Evolutionary conservation across 805 yeast genomes (phyloP).

Genomic region (Candida qinlingensis): DNA sequence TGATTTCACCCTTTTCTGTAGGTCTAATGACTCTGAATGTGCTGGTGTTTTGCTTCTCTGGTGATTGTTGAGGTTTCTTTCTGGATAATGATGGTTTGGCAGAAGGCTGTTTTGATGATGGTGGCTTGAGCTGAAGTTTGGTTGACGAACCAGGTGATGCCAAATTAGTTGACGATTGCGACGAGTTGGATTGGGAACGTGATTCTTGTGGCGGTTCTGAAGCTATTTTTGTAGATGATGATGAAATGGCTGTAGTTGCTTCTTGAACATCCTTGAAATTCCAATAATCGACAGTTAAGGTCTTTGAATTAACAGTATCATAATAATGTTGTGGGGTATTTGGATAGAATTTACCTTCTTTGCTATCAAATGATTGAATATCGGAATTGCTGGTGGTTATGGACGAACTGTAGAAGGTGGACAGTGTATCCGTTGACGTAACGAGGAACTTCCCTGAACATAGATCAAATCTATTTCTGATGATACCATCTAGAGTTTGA

Average conservation of each 20-base stretch:
- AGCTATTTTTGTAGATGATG: background rate
- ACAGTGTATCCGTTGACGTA: constrained; percentile 29
- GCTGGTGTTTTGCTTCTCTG: constrained; percentile 22
- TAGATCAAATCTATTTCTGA: constrained; percentile 30
- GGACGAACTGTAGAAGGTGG: constrained; percentile 35
- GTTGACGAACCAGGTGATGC: background rate
- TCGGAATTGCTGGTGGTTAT: constrained; percentile 39
- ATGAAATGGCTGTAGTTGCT: background rate
- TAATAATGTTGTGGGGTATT: constrained; percentile 67
- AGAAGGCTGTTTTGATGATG: background rate
- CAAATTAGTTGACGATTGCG: too few species aligned
- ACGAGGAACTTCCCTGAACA: constrained; percentile 30
- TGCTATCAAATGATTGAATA: constrained; percentile 47
- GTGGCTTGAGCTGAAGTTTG: background rate
- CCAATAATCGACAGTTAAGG: constrained; percentile 42
- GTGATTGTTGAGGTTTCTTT: constrained; percentile 7
- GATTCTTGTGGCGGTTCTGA: too few species aligned
- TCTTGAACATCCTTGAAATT: constrained; percentile 39
- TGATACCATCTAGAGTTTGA: constrained; percentile 33
- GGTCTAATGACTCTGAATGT: constrained; percentile 64
- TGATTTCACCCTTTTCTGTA: constrained; percentile 64
- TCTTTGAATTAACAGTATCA: constrained; percentile 33
- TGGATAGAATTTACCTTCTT: constrained; percentile 43
- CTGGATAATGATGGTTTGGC: constrained; percentile 7
- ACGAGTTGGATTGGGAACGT: too few species aligned